A percentile compares a stretch with the other conserved stretches of the same genome.
These are phyloP conservation scores for Lithospermum erythrorhizon DNA, from an alignment of 257 asterid species.

Conservation along the genomic window DNA sequence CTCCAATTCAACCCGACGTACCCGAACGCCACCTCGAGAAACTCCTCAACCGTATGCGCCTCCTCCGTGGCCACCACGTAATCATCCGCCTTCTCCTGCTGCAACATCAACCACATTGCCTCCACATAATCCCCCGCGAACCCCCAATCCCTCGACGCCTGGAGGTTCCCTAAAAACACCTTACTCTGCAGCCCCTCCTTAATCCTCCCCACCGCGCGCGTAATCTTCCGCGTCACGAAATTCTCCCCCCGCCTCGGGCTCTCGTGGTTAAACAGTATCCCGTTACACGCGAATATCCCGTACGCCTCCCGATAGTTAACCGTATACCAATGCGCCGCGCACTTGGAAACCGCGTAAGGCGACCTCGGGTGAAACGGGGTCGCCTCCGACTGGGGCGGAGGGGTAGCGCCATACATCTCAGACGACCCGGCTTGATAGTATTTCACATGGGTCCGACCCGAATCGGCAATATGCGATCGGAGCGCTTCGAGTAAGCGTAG, in stretches of 20 bases:
- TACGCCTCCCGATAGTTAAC: constrained; percentile 95
- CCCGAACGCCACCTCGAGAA: constrained; percentile 58
- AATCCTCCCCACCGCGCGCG: constrained; percentile 91
- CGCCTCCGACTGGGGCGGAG: constrained; percentile 85
- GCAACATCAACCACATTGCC: constrained; percentile 99
- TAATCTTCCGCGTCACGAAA: constrained; percentile 89
- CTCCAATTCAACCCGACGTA: constrained; percentile 80
- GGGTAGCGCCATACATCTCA: constrained; percentile 96
- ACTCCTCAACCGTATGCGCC: constrained; percentile 91
- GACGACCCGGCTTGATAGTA: constrained; percentile 98
- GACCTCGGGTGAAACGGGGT: constrained; percentile 86
- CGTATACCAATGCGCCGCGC: constrained; percentile 99
- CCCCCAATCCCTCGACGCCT: constrained; percentile 95
- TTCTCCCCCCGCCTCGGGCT: constrained; percentile 92
- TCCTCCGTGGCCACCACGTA: constrained; percentile 98
- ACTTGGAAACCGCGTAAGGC: constrained; percentile 91
- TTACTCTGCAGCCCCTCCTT: constrained; percentile 86
- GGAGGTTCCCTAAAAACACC: constrained; percentile 74
- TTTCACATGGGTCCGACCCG: constrained; percentile 63
- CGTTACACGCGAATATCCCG: constrained; percentile 84
- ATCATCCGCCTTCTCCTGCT: constrained; percentile 89
- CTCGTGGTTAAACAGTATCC: constrained; percentile 86
- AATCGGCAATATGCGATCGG: constrained; percentile 71
- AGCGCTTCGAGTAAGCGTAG: constrained; percentile 92
- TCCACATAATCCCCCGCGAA: constrained; percentile 95